Percentiles rank a stretch among this genome's conserved stretches.
phyloP scores from a whole-genome alignment of 2,329 filamentous ascomycete genomes.

The Colletotrichum sp. region DNA sequence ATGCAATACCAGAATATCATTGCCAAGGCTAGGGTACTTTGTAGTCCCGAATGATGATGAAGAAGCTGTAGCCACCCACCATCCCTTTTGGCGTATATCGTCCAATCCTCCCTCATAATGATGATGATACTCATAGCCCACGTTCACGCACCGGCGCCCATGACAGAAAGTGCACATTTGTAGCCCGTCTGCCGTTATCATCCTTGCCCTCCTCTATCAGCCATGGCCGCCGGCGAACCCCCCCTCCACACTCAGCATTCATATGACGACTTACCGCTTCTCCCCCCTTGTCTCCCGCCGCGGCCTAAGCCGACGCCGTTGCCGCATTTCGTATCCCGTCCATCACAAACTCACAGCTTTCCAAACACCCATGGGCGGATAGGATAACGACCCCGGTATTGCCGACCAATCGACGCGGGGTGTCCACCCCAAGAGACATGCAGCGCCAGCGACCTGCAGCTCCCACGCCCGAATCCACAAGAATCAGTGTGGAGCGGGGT shows the following conservation, averaged over 20 bases:
- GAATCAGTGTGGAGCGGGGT: neutral
- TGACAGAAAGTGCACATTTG: neutral
- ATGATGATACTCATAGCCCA: neutral
- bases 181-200: neutral
- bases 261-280: neutral
- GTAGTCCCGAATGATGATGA: constrained; percentile 48
- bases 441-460: neutral
- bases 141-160: neutral
- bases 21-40: constrained; percentile 70
- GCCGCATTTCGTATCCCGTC: neutral
- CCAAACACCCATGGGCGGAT: neutral
- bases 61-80: neutral
- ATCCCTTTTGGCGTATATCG: neutral
- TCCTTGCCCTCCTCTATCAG: neutral
- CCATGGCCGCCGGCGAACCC: neutral
- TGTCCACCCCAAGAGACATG: neutral
- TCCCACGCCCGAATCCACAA: neutral
- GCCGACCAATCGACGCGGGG: neutral
- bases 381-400: neutral
- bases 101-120: neutral
- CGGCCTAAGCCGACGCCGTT: neutral
- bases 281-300: neutral
- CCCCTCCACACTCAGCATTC: neutral
- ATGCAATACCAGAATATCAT: constrained; percentile 68
- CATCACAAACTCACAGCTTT: neutral